Base-by-base conservation (phyloP, 2,329 filamentous ascomycete genomes). In the Phialocephala subalpina region DNA sequence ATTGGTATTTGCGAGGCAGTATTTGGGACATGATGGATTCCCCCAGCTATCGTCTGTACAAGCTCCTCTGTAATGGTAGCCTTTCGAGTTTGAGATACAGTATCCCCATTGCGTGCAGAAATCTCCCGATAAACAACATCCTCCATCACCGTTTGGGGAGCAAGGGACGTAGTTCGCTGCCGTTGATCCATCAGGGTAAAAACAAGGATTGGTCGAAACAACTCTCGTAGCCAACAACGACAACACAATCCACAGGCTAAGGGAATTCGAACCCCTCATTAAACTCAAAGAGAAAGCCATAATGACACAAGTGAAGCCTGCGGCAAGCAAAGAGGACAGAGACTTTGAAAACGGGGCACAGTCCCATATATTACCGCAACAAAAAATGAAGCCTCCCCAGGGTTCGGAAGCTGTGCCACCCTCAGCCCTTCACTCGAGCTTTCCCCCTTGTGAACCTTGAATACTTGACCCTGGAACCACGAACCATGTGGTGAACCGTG, bases 41-140 rank as follows among this genome's bases (percentile, higher is more conserved):
- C 11, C 45, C 69, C 69, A 71, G 8, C 59, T 27, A 20, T 58
- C 62, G 55, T 70, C 69, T 5, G 67, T 68, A 42, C 66, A 71
- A 22, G 66, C 66, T 40, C 69, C 69, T 40, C 69, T 66, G 33
- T 70, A 71, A 53, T 68, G 64, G 38, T 68, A 69, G 59, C 69
- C 69, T 47, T 60, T 67, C 6, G 62, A 49, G 18, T 67, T 58
- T n/a, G 63, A 65, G 12, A 67, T 60, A 35, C 69, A 71, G 49
- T 68, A 65, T 47, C 66, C 69, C 42, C 58, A 65, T 14, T 27
- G 20, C 1, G 67, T 68, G 33, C 69, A 71, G 38, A 65, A 60
- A 56, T 71, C 69, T 14, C 61, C 64, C 1, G 29, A 6, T 11
- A 40, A 27, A 40, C 66, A 71, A 59, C 69, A 71, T 1, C 36